phyloP scores from a whole-genome alignment of 2,329 filamentous ascomycete genomes.

The Hypoxylon sp. region DNA sequence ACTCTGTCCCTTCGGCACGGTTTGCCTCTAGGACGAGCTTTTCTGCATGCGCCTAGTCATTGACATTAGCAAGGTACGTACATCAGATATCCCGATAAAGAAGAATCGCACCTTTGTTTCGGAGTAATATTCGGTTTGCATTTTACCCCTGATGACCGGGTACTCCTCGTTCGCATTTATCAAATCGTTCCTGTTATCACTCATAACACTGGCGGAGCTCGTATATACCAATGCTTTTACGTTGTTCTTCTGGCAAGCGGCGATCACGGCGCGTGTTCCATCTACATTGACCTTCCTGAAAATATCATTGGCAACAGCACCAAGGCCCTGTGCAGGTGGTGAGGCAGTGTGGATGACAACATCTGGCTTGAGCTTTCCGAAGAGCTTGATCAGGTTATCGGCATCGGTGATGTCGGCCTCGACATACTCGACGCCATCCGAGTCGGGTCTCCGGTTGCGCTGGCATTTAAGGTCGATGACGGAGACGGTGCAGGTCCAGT shows the following conservation, averaged over 20 bases:
- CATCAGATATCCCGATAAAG: not conserved
- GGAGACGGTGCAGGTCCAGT: slow-evolving; percentile 72
- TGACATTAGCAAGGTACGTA: slow-evolving; percentile 32
- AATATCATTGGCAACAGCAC: slow-evolving; percentile 69
- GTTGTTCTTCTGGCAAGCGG: slow-evolving; percentile 76
- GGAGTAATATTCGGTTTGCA: slow-evolving; percentile 86
- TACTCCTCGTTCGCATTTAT: slow-evolving; percentile 88
- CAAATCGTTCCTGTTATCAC: slow-evolving; percentile 84
- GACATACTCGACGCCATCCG: slow-evolving; percentile 74
- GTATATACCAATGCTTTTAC: slow-evolving; percentile 92
- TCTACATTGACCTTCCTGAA: slow-evolving; percentile 90
- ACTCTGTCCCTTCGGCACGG: slow-evolving; percentile 67
- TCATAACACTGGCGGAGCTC: slow-evolving; percentile 87
- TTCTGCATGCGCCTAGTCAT: slow-evolving; percentile 79
- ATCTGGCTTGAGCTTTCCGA: slow-evolving; percentile 78
- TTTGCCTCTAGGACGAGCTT: slow-evolving; percentile 83
- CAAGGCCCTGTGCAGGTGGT: slow-evolving; percentile 70
- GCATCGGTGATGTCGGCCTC: slow-evolving; percentile 83
- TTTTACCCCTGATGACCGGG: slow-evolving; percentile 79
- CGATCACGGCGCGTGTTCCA: slow-evolving; percentile 83
- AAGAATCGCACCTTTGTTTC: slow-evolving; percentile 79
- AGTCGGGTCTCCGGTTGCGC: slow-evolving; percentile 74
- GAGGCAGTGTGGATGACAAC: slow-evolving; percentile 94
- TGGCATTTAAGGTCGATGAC: slow-evolving; percentile 81
- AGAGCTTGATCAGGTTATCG: slow-evolving; percentile 71